These are phyloP conservation scores for Quercus dentata DNA, from an alignment of 306 rosid species.

Conservation along the genomic window DNA sequence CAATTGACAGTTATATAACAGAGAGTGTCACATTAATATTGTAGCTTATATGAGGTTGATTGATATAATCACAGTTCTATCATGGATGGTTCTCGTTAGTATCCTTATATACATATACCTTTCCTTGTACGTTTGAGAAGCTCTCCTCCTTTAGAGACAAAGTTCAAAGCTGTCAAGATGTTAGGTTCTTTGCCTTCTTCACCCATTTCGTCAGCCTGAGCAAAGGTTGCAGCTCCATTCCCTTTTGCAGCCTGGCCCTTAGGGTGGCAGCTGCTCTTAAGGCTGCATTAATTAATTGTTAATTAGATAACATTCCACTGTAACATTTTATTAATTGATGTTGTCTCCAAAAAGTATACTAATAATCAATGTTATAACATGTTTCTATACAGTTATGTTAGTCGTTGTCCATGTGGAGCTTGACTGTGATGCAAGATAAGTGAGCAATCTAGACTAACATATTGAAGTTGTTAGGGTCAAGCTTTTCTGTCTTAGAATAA, in stretches of 20 bases:
- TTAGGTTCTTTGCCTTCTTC: slow-evolving; percentile 62
- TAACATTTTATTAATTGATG: not conserved
- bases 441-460: not conserved
- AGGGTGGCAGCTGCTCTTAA: slow-evolving; percentile 83
- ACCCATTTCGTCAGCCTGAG: slow-evolving; percentile 52
- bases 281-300: slow-evolving; percentile 39
- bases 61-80: not conserved
- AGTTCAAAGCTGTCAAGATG: slow-evolving; percentile 53
- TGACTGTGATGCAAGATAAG: not conserved
- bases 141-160: slow-evolving; percentile 70
- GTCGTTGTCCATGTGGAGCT: not conserved
- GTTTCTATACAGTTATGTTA: not conserved
- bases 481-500: not conserved
- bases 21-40: slow-evolving; percentile 8
- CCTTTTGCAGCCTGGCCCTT: slow-evolving; percentile 63
- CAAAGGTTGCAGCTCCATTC: slow-evolving; percentile 53
- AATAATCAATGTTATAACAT: not conserved
- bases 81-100: not conserved
- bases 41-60: not conserved
- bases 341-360: not conserved
- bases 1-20: slow-evolving; percentile 23
- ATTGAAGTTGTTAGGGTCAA: not conserved
- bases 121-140: slow-evolving; percentile 96
- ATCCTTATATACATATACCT: slow-evolving; percentile 42
- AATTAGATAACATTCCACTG: slow-evolving; percentile 5